These are phyloP conservation scores for Pseudonectria buxi DNA, from an alignment of 2,329 filamentous ascomycete genomes.

Conservation along the genomic window DNA sequence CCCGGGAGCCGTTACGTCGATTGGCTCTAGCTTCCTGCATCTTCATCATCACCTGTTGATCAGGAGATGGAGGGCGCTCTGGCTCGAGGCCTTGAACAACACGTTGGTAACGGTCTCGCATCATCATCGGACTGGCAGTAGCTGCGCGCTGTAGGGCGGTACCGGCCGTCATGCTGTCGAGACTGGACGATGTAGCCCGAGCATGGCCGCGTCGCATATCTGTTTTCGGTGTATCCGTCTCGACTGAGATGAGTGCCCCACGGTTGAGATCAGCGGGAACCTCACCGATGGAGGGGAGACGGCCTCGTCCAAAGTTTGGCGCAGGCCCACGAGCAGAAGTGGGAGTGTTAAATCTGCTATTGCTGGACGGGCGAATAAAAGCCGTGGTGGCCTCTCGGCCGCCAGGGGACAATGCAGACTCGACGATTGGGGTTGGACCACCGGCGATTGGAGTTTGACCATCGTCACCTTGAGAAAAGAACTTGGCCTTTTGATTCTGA, in stretches of 20 bases:
- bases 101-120: slow-evolving; percentile 39
- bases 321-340: slow-evolving; percentile 56
- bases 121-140: slow-evolving; percentile 62
- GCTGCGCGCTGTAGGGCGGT: slow-evolving; percentile 55
- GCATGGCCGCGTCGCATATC: slow-evolving; percentile 23
- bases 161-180: slow-evolving; percentile 36
- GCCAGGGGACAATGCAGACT: slow-evolving; percentile 60
- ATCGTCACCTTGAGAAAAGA: slow-evolving; percentile 51
- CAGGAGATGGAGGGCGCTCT: slow-evolving; percentile 54
- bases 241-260: slow-evolving; percentile 15
- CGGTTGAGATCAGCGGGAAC: slow-evolving; percentile 13
- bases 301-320: slow-evolving; percentile 52
- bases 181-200: slow-evolving; percentile 33
- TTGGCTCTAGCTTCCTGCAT: slow-evolving; percentile 51
- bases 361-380: slow-evolving; percentile 59
- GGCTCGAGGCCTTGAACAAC: slow-evolving; percentile 25
- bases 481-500: slow-evolving; percentile 53
- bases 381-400: slow-evolving; percentile 60
- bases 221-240: slow-evolving; percentile 2
- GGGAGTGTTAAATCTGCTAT: slow-evolving; percentile 63
- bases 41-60: slow-evolving; percentile 53
- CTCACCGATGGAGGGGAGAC: slow-evolving; percentile 71
- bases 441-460: slow-evolving; percentile 70
- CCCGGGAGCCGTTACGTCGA: slow-evolving; percentile 64
- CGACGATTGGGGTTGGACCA: slow-evolving; percentile 82